Percentiles rank a stretch among this genome's conserved stretches.
phyloP scores from a whole-genome alignment of 495 filamentous ascomycete species.

The Aspergillus haitiensis region DNA sequence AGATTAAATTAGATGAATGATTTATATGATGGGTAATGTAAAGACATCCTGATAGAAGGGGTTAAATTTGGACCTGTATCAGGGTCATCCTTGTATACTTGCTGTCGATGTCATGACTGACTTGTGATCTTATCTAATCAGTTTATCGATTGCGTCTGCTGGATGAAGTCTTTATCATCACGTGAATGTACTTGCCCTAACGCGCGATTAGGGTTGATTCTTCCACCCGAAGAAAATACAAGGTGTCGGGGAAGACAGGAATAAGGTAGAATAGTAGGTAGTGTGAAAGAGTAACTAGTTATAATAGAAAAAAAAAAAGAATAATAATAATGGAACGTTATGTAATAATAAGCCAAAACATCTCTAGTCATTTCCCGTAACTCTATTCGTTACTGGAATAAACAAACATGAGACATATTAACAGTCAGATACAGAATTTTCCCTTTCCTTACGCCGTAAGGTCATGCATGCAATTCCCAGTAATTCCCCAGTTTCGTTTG shows the following conservation, averaged over 20 bases:
- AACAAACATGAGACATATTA: slow-evolving; percentile 45
- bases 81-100: no score
- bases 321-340: slow-evolving; percentile 1
- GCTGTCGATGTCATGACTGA: background rate
- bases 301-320: background rate
- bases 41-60: background rate
- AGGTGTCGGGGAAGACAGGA: background rate
- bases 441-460: slow-evolving; percentile 53
- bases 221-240: background rate
- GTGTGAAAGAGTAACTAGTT: background rate
- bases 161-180: slow-evolving; percentile 21
- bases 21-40: no score
- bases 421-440: slow-evolving; percentile 52
- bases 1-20: background rate
- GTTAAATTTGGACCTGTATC: background rate
- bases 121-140: slow-evolving; percentile 21
- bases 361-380: slow-evolving; percentile 28
- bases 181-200: slow-evolving; percentile 18
- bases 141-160: slow-evolving; percentile 15
- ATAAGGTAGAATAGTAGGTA: no score
- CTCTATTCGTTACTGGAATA: slow-evolving; percentile 40
- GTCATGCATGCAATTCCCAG: slow-evolving; percentile 49
- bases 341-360: slow-evolving; percentile 4
- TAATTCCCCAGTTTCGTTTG: slow-evolving; percentile 27
- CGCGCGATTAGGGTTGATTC: slow-evolving; percentile 7